phyloP scores from a whole-genome alignment of 2,329 filamentous ascomycete genomes.

The Colletotrichum cereale region DNA sequence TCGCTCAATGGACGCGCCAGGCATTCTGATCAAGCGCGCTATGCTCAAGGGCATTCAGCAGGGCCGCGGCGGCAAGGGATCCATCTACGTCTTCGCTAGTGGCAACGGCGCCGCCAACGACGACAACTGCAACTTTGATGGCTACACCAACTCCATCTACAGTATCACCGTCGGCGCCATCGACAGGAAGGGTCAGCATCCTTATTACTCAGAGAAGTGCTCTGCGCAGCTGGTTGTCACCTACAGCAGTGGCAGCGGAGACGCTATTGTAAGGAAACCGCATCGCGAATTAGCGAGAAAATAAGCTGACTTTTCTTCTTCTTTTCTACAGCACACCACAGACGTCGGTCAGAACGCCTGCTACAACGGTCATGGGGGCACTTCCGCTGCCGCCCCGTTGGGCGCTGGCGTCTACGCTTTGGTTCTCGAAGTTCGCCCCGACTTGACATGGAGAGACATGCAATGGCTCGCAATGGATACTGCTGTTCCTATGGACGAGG shows the following conservation, averaged over 20 bases:
- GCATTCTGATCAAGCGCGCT: constrained; percentile 86
- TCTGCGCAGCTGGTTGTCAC: constrained; percentile 96
- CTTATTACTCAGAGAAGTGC: constrained; percentile 96
- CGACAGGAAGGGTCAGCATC: constrained; percentile 87
- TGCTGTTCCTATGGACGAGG: constrained; percentile 82
- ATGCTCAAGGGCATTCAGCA: constrained; percentile 95
- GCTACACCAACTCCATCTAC: constrained; percentile 99
- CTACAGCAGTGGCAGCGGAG: constrained; percentile 90
- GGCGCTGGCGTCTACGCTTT: constrained; percentile 94
- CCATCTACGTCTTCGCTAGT: constrained; percentile 96
- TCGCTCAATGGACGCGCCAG: constrained; percentile 91
- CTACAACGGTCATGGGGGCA: constrained; percentile 88
- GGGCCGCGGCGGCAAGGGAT: constrained; percentile 85
- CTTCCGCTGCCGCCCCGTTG: constrained; percentile 93
- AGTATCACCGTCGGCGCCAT: constrained; percentile 97
- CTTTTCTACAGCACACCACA: constrained; percentile 78
- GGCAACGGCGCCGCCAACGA: constrained; percentile 89
- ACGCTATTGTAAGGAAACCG: constrained; percentile 76
- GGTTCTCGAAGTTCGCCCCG: constrained; percentile 85
- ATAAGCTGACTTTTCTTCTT: constrained; percentile 41
- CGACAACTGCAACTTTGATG: constrained; percentile 99
- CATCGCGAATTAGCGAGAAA: neutral
- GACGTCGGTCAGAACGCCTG: constrained; percentile 89
- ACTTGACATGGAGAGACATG: constrained; percentile 92
- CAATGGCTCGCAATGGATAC: constrained; percentile 92